These are phyloP conservation scores for Vitis amurensis DNA, from an alignment of 164 flowering plant genomes.

Conservation along the genomic window DNA sequence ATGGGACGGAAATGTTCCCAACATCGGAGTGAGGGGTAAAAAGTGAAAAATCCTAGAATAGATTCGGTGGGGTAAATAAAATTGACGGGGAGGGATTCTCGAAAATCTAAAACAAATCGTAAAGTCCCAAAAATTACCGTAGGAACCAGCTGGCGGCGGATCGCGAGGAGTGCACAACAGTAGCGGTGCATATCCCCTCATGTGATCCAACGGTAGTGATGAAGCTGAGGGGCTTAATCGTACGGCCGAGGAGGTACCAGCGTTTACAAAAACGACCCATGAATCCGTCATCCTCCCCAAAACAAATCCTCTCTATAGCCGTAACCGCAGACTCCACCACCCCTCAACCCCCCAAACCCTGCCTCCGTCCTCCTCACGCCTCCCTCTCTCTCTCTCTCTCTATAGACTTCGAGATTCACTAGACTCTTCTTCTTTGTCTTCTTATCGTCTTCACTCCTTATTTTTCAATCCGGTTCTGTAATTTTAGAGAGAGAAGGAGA, in stretches of 20 bases:
- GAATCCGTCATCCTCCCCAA: constrained; percentile 21
- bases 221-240: constrained; percentile 11
- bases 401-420: no score
- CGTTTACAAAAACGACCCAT: constrained; percentile 25
- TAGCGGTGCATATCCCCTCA: constrained; percentile 1
- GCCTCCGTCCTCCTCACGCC: constrained; percentile 9
- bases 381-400: constrained; percentile 1
- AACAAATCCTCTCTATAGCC: constrained; percentile 15
- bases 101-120: not conserved
- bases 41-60: no score
- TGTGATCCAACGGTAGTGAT: constrained; percentile 14
- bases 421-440: not conserved
- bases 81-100: no score
- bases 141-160: constrained; percentile 27
- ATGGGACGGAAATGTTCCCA: no score
- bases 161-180: constrained; percentile 4
- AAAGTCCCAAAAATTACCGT: not conserved
- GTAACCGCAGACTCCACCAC: not conserved
- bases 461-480: not conserved
- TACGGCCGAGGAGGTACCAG: constrained; percentile 17
- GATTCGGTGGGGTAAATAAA: no score
- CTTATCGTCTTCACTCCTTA: not conserved
- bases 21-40: no score
- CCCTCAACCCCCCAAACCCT: constrained; percentile 6
- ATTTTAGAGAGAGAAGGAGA: not conserved